Evolutionary conservation across 768 basidiomycete species (phyloP).

Genomic region (Amyloporia xantha): DNA sequence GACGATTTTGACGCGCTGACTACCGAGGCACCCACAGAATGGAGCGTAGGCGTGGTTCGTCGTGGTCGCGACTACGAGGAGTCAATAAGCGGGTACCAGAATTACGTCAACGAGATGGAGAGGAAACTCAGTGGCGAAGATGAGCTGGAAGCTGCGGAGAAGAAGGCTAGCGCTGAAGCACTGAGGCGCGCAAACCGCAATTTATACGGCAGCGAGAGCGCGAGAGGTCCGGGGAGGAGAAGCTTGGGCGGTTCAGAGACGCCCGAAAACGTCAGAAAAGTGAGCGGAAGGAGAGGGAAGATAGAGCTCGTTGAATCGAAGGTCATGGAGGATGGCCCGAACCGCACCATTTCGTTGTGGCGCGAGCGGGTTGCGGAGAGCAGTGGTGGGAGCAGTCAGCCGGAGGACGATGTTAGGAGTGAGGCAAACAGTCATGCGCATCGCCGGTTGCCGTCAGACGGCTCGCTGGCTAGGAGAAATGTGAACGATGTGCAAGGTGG

Average conservation of each 20-base stretch:
- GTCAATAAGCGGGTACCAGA: conserved; percentile 23
- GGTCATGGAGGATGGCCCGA: conserved; percentile 28
- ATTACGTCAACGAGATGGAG: conserved; percentile 26
- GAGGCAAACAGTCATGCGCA: conserved; percentile 20
- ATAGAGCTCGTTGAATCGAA: conserved; percentile 26
- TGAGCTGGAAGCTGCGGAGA: conserved; percentile 2
- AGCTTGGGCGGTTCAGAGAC: not conserved
- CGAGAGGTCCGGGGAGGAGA: not conserved
- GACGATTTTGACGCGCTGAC: conserved; percentile 25
- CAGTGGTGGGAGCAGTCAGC: conserved; percentile 9
- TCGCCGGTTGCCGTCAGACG: conserved; percentile 9
- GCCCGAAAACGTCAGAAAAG: conserved; percentile 18
- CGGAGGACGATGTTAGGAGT: conserved; percentile 11
- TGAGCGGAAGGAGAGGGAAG: conserved; percentile 19
- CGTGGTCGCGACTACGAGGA: conserved; percentile 17
- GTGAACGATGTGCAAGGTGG: conserved; percentile 9
- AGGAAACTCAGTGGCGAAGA: conserved; percentile 21
- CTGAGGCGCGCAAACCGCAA: not conserved
- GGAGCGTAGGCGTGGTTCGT: conserved; percentile 8
- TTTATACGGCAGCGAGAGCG: conserved; percentile 3
- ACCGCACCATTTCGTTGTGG: conserved; percentile 30
- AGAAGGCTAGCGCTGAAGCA: not conserved
- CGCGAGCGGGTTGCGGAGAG: conserved; percentile 28
- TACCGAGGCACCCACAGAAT: conserved; percentile 23
- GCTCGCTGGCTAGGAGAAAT: conserved; percentile 12